Base-by-base conservation (phyloP, 495 filamentous ascomycete genomes). In the Venustampulla echinocandica region DNA sequence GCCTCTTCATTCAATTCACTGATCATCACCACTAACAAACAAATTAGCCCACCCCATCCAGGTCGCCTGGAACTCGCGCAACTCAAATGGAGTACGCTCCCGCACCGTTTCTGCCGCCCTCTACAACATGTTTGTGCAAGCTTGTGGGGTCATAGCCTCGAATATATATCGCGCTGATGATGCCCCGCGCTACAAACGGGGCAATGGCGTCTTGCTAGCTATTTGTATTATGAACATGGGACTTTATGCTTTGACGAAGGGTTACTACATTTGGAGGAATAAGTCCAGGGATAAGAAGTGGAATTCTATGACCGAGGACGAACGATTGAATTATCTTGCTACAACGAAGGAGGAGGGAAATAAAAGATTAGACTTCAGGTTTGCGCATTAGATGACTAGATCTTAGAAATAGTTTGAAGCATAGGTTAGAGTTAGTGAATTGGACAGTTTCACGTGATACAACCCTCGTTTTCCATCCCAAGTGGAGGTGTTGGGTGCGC, bases 61-160 rank as follows among this genome's bases (percentile, higher is more conserved):
- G 42, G 82, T 85, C 2, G 81, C 73, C 13, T 82, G 80, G 71
- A 80, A 77, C 27, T 81, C 80, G 0, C 68, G 76, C 33, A 86
- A 86, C 57, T 72, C 79, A 3, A 81, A 82, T 17, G 75, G 74
- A 0, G 82, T 86, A 4, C 65, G 81, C 1, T 83, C 82, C 0
- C 61, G 83, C 2, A 80, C 81, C 3, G 77, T 87, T 18, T 75
- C 74, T 1, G 74, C 75, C 0, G 77, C 76, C 0, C 52, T 85
- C 11, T 90, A 90, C 61, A 89, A 88, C 64, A 87, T 89, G 82
- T 70, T 64, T 30, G 80, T 87, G 1, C 83, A 89, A 58, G 66
- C 71, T 0, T 71, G 70, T 22, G 79, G 68, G n/a, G 81, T 87
- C 42, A 76, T 85, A 48, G 57, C 52, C n/a, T 74, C 84, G 28